phyloP scores from a whole-genome alignment of 208 protist species.

The Trypanosoma boissoni region DNA sequence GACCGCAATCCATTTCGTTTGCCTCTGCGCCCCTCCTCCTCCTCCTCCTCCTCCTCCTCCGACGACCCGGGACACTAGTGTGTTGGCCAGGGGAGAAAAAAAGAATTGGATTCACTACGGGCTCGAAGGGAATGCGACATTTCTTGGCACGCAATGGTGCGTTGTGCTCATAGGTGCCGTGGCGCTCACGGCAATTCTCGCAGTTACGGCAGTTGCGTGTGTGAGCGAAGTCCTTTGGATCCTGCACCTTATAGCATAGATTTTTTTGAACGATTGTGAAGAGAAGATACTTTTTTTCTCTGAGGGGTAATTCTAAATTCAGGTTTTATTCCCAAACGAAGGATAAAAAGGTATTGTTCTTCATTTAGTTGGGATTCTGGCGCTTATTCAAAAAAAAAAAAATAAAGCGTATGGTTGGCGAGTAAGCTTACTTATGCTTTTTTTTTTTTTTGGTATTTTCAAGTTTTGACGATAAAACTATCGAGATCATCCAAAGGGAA shows the following conservation, averaged over 20 bases:
- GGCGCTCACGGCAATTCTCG: constrained; percentile 18
- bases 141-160: constrained; percentile 8
- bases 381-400: no score
- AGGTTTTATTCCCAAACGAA: constrained; percentile 38
- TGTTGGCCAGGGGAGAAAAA: not conserved
- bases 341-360: no score
- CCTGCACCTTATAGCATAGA: constrained; percentile 17
- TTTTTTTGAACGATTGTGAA: constrained; percentile 16
- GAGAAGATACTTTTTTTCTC: constrained; percentile 7
- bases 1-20: no score
- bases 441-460: constrained; percentile 12
- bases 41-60: no score
- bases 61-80: no score
- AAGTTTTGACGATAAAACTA: constrained; percentile 39
- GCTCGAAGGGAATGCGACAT: not conserved
- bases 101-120: not conserved
- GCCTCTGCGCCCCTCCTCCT: no score
- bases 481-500: constrained; percentile 28
- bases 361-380: no score
- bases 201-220: constrained; percentile 19
- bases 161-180: not conserved
- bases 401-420: no score
- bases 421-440: no score
- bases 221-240: constrained; percentile 20
- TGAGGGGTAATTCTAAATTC: constrained; percentile 39